phyloP scores from a whole-genome alignment of 306 rosid species.

The Quillaja saponaria region DNA sequence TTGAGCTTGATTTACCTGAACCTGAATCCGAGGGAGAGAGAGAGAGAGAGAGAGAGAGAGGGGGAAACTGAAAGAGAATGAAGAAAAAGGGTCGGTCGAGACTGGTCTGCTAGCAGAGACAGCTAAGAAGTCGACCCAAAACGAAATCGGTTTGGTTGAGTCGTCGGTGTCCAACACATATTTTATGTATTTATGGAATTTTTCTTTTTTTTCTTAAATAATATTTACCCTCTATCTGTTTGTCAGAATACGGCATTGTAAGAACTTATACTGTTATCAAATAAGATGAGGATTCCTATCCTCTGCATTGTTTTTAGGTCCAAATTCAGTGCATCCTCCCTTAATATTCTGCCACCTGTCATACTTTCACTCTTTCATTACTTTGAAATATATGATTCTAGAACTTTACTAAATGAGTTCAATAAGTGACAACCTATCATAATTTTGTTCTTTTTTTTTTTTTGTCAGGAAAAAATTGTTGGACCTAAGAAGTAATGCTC shows the following conservation, averaged over 20 bases:
- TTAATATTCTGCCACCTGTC: conserved; percentile 26
- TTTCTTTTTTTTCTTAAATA: not conserved
- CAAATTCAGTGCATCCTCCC: not conserved
- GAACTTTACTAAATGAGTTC: not conserved
- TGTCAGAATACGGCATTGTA: conserved; percentile 53
- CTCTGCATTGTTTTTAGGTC: conserved; percentile 30
- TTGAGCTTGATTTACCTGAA: conserved; percentile 39
- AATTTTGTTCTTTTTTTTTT: too few species aligned
- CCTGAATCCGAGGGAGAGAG: conserved; percentile 37
- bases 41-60: conserved; percentile 17
- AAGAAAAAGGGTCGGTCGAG: conserved; percentile 7
- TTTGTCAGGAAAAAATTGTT: too few species aligned
- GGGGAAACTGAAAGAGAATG: conserved; percentile 3
- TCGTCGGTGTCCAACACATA: conserved; percentile 80
- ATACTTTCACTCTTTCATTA: not conserved
- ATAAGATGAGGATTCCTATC: conserved; percentile 37
- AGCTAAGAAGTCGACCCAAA: conserved; percentile 51
- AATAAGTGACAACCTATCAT: not conserved
- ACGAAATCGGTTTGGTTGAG: conserved; percentile 72
- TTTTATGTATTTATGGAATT: conserved; percentile 1
- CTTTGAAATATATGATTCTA: not conserved
- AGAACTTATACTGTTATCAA: conserved; percentile 42
- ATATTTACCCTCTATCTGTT: conserved; percentile 17
- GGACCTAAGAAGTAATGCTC: too few species aligned
- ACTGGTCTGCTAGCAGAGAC: conserved; percentile 34